Evolutionary conservation across 768 basidiomycete species (phyloP), one percentile per base, ranked within the genome.

Genomic region (Rickenella mellea): DNA sequence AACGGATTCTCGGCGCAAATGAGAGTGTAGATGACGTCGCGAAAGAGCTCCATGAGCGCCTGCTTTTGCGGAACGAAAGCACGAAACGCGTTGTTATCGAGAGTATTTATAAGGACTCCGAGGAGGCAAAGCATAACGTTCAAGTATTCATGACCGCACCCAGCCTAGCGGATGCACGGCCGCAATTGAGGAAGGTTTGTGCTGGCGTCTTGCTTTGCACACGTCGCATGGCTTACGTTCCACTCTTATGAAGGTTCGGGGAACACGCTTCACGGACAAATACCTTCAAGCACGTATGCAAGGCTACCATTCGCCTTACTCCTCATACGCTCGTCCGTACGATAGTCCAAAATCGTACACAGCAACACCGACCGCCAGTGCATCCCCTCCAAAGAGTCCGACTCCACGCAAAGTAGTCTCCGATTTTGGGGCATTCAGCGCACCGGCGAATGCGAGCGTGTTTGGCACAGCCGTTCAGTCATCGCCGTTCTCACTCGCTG

Each of bases 1-100:
- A 88, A 52, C 77, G 93, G 40, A 90, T 98, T 59, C 74, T 90
- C 8, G 86, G 88, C 17, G 88, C 90, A 50, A 85, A 94, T 60
- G 86, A 96, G 61, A 92, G 85, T 53, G 93, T 98, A 15, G 94
- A 98, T 57, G 93, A 97, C 45, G 92, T 98, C 15, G 94, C 94
- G 10, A 76, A 80, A 26, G 93, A 96, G 62, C 67, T 98, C 22
- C 94, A 98, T 57, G 91, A 96, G 62, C 83, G 81, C 55, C 66
- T 98, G 5, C 62, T 93, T 10, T 69, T 98, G 39, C 74, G 94
- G 43, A 96, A 96, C 52, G 94, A 97, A 61, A 92, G 82, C 65
- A 98, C 94, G 43, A 97, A 96, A 69, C 90, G 92, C 61, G 83
- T 98, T 38, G 82, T 91, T 43, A 85, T 98, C 48, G 92, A 96